Evolutionary conservation across 2,329 filamentous ascomycete genomes (phyloP).

Genomic region (Chaetomium olivaceum): DNA sequence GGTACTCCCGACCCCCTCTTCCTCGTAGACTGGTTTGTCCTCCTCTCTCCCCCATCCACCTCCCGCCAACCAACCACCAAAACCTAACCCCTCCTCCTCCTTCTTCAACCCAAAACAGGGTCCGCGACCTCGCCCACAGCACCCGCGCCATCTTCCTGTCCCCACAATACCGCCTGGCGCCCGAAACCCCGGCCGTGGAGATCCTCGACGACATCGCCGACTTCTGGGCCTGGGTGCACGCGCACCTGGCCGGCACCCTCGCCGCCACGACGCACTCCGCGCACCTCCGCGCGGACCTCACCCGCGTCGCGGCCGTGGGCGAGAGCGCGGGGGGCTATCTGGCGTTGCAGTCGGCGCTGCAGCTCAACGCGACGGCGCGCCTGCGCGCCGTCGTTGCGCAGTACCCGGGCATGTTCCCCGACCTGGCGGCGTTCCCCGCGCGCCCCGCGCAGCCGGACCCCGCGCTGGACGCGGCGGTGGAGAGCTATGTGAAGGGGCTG

Average conservation of each 20-base stretch:
- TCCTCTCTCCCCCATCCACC: constrained; percentile 35
- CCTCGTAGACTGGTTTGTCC: constrained; percentile 29
- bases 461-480: constrained; percentile 14
- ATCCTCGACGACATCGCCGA: constrained; percentile 50
- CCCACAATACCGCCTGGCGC: constrained; percentile 54
- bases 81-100: background rate
- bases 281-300: constrained; percentile 22
- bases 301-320: constrained; percentile 24
- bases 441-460: background rate
- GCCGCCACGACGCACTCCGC: constrained; percentile 8
- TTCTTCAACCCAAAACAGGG: constrained; percentile 16
- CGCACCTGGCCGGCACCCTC: constrained; percentile 12
- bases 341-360: constrained; percentile 31
- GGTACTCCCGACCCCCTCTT: constrained; percentile 27
- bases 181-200: constrained; percentile 48
- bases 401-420: constrained; percentile 27
- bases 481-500: constrained; percentile 8
- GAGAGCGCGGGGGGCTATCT: constrained; percentile 34
- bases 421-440: constrained; percentile 18
- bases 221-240: constrained; percentile 50
- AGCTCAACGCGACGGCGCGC: constrained; percentile 21
- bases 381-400: constrained; percentile 28
- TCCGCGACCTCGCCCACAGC: constrained; percentile 21
- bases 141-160: constrained; percentile 46
- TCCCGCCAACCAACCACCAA: background rate